Base-by-base conservation (phyloP, 2,329 filamentous ascomycete genomes). In the Colletotrichum noveboracense region DNA sequence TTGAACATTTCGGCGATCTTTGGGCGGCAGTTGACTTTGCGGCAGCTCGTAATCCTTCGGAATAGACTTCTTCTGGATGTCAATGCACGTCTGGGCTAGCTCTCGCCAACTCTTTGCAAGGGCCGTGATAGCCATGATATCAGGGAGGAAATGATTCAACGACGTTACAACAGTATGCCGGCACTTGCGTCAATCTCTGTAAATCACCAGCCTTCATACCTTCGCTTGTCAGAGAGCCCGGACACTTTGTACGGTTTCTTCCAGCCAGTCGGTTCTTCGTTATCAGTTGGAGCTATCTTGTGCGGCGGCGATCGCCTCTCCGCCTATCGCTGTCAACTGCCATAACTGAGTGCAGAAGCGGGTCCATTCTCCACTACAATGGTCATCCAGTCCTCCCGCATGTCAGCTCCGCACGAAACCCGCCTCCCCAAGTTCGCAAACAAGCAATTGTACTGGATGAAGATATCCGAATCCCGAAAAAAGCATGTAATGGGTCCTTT, bases 31-130 rank as follows among this genome's bases (percentile, higher is more conserved):
- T 58, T 91, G 82, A 62, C 88, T 80, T 6, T 82, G 80, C 0
- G 91, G 89, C 10, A 94, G 87, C 68, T 86, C 84, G 88, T 90
- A 93, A 79, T 92, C 88, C 2, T 84, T 74, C 1, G 92, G 91
- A 62, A 93, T 91, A 1, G 89, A 89, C 66, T 83, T 81, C 10
- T 58, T 28, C 58, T 74, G 71, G 3, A 74, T 62, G 8, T 64
- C 56, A 7, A 74, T 36, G 21, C 71, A 74, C 5, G 14, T 16
- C 26, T 43, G 43, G 9, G 71, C 30, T 3, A 70, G 66, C 24
- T 74, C 65, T 21, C 38, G 10, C 71, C 71, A 74, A 55, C 36
- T 36, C 14, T 28, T 30, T n/a, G 56, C 1, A 18, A 34, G 21
- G 16, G 21, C 21, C 9, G 7, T 69, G 8, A 43, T 70, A 6